These are phyloP conservation scores for Ogataea pini DNA, from an alignment of 805 yeast genomes.

Conservation along the genomic window DNA sequence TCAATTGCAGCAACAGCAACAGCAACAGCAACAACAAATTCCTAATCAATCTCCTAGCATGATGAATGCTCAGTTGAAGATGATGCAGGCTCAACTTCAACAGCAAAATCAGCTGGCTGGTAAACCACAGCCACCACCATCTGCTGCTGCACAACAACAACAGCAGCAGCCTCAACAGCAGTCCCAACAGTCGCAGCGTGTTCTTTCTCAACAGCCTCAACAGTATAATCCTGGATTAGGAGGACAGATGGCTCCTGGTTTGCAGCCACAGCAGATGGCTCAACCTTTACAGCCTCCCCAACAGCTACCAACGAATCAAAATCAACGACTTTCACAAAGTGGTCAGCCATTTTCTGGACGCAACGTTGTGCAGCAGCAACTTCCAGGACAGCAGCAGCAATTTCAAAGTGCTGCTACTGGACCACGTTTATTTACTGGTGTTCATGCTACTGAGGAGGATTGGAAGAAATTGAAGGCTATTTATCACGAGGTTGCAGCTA, in stretches of 20 bases:
- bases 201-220: background rate
- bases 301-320: slow-evolving; percentile 38
- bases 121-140: slow-evolving; percentile 19
- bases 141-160: slow-evolving; percentile 23
- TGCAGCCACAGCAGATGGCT: slow-evolving; percentile 12
- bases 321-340: slow-evolving; percentile 26
- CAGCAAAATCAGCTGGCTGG: slow-evolving; percentile 29
- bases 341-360: slow-evolving; percentile 20
- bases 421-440: slow-evolving; percentile 34
- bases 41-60: slow-evolving; percentile 18
- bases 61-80: slow-evolving; percentile 18
- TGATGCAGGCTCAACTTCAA: slow-evolving; percentile 28
- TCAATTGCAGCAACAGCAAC: slow-evolving; percentile 9
- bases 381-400: slow-evolving; percentile 17
- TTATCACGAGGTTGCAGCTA: slow-evolving; percentile 66
- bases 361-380: slow-evolving; percentile 10
- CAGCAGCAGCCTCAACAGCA: slow-evolving; percentile 24
- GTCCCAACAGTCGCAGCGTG: slow-evolving; percentile 17
- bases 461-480: slow-evolving; percentile 61
- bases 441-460: slow-evolving; percentile 57
- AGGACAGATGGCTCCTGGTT: slow-evolving; percentile 11
- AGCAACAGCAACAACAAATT: slow-evolving; percentile 8
- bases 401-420: slow-evolving; percentile 18
- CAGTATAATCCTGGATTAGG: slow-evolving; percentile 11
- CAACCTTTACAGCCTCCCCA: slow-evolving; percentile 22